Percentiles rank a stretch among this genome's conserved stretches.
phyloP scores from a whole-genome alignment of 768 basidiomycete species.

The Porphyrellus cyaneotinctus region DNA sequence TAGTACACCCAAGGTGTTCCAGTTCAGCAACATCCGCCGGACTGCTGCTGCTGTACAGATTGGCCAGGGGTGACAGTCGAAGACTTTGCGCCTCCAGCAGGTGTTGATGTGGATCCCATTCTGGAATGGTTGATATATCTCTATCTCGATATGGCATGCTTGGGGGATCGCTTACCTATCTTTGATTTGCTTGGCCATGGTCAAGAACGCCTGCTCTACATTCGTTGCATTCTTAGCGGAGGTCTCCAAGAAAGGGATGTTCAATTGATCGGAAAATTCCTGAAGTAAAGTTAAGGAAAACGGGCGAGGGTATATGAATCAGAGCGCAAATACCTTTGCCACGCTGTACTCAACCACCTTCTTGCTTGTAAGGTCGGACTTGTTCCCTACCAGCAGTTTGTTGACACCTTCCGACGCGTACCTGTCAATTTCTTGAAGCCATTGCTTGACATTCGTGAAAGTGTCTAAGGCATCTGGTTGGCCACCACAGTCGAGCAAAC shows the following conservation, averaged over 20 bases:
- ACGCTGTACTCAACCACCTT: conserved; percentile 89
- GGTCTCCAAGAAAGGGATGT: conserved; percentile 95
- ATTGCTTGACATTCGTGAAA: conserved; percentile 93
- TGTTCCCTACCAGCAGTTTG: conserved; percentile 98
- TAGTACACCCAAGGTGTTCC: conserved; percentile 14
- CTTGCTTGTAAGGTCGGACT: conserved; percentile 96
- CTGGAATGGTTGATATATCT: conserved; percentile 34
- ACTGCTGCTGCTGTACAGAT: conserved; percentile 71
- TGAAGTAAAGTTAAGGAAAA: conserved; percentile 29
- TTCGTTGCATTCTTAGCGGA: conserved; percentile 99
- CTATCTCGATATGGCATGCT: background rate
- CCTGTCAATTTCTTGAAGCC: conserved; percentile 89
- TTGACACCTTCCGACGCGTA: conserved; percentile 99
- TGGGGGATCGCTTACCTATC: conserved; percentile 57
- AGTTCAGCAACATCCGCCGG: conserved; percentile 75
- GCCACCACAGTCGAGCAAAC: conserved; percentile 1
- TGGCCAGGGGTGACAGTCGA: conserved; percentile 83
- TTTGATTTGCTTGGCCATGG: conserved; percentile 96
- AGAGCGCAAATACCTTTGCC: conserved; percentile 66
- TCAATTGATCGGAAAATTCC: conserved; percentile 94
- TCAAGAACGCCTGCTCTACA: conserved; percentile 99
- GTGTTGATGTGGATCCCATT: conserved; percentile 80
- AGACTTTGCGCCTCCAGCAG: conserved; percentile 73
- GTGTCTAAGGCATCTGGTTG: conserved; percentile 56
- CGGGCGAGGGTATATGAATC: background rate